These are phyloP conservation scores for Litchi chinensis DNA, from an alignment of 345 rosid genomes.

Conservation along the genomic window DNA sequence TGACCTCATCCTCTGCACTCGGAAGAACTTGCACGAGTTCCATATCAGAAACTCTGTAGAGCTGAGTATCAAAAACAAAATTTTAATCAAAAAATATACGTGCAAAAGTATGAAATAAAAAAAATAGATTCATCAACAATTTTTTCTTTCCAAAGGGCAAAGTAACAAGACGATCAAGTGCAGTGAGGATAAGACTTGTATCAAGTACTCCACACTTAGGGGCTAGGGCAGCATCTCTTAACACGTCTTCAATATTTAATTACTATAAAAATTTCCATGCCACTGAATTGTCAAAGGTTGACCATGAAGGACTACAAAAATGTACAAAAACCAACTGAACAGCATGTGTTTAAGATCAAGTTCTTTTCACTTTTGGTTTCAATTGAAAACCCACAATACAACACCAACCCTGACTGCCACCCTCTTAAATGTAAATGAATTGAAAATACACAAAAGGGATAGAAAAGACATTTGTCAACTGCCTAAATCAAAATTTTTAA, in stretches of 20 bases:
- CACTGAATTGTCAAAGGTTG: neutral
- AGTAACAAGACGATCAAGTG: neutral
- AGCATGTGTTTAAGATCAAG: neutral
- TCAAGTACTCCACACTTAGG: neutral
- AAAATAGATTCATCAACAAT: neutral
- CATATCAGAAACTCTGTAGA: conserved; percentile 88
- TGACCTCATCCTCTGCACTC: conserved; percentile 89
- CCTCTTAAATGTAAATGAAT: neutral
- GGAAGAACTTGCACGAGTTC: conserved; percentile 86
- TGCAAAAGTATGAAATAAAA: neutral
- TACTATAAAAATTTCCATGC: neutral
- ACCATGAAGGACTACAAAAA: neutral
- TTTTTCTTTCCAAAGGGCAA: neutral
- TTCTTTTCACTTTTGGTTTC: neutral
- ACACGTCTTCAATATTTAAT: neutral
- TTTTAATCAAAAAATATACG: conserved; percentile 7
- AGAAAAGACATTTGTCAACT: neutral
- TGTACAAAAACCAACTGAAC: neutral
- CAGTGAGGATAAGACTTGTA: neutral
- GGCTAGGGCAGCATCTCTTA: neutral
- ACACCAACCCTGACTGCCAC: neutral
- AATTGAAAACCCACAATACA: neutral
- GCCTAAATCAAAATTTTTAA: neutral
- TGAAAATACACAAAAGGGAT: neutral
- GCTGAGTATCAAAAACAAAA: conserved; percentile 37